phyloP scores from a whole-genome alignment of 805 yeast genomes.

The Brettanomyces anomalus region DNA sequence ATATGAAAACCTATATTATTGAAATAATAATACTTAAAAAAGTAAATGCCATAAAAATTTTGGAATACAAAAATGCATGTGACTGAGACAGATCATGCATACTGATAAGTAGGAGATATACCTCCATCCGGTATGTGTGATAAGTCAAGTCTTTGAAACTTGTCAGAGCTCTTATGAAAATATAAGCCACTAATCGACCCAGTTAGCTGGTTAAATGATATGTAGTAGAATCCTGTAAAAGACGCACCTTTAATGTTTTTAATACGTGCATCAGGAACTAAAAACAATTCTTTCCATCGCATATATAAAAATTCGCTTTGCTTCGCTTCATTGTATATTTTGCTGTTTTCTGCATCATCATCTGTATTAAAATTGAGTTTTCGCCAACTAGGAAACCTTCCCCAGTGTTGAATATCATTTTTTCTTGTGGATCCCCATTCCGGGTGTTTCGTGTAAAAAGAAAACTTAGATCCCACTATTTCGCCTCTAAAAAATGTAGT shows the following conservation, averaged over 20 bases:
- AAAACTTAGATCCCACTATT: slow-evolving; percentile 50
- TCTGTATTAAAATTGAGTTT: slow-evolving; percentile 22
- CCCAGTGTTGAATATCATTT: slow-evolving; percentile 60
- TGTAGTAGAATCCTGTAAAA: slow-evolving; percentile 87
- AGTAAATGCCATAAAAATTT: too few species aligned
- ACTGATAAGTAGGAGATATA: slow-evolving; percentile 23
- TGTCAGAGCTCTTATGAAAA: slow-evolving; percentile 72
- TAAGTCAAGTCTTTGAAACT: slow-evolving; percentile 68
- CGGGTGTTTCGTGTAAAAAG: slow-evolving; percentile 49
- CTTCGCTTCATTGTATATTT: slow-evolving; percentile 18
- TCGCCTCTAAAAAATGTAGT: slow-evolving; percentile 70
- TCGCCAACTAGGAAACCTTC: slow-evolving; percentile 34
- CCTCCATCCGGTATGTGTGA: slow-evolving; percentile 44
- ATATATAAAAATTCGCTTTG: slow-evolving; percentile 54
- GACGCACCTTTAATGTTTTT: slow-evolving; percentile 64
- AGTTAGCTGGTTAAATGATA: slow-evolving; percentile 67
- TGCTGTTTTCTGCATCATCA: slow-evolving; percentile 19
- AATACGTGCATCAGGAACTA: slow-evolving; percentile 71
- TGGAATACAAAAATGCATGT: background rate
- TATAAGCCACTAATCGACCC: slow-evolving; percentile 77
- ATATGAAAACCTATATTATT: too few species aligned
- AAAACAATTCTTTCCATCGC: slow-evolving; percentile 92
- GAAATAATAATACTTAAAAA: too few species aligned
- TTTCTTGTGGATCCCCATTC: slow-evolving; percentile 43
- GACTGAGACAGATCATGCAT: slow-evolving; percentile 9